Evolutionary conservation across 805 yeast species (phyloP), one percentile per base, ranked within the genome.

Genomic region (Metschnikowia corniflorae): DNA sequence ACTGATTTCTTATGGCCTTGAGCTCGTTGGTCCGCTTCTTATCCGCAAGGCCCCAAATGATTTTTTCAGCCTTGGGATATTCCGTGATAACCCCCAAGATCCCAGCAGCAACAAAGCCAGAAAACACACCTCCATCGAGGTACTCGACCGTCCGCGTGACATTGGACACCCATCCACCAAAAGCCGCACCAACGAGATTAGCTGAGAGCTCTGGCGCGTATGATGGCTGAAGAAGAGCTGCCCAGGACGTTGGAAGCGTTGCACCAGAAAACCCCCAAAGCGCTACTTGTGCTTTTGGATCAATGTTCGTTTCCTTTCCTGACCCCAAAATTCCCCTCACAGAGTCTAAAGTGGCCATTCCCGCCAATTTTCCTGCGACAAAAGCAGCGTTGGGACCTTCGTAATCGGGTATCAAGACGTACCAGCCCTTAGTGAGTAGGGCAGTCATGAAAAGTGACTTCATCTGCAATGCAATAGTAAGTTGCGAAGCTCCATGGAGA

Each of bases 251-350:
- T 7, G 70, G 65, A 17, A 63, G 39, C 2, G 65, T 50, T 2
- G 69, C 70, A 9, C 71, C 71, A 2, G 66, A 60, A 36, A 60
- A 65, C 2, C 70, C 70, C 62, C 63, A 61, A 35, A 64, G 22
- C 18, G 45, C 51, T 2, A 44, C 39, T 15, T 34, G 36, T 13
- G 65, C 57, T 13, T 46, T 40, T 3, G 41, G 18, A 5, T 36
- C 22, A 13, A 60, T 29, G 2, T 56, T 55, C 6, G 62, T 49
- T 14, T 39, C 24, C 20, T 44, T 40, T 4, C 39, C 44, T 5
- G 56, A 33, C 5, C 25, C 19, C 21, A 63, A 49, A 2, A 52
- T 46, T 3, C 60, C 70, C 26, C 65, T 40, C 9, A 65, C 35
- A 4, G 63, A 50, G 37, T 65, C 63, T 31, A 65, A 53, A 1